Evolutionary conservation across 2,329 filamentous ascomycete species (phyloP), one percentile per base, ranked within the genome.

Genomic region (Parastagonospora nodorum): DNA sequence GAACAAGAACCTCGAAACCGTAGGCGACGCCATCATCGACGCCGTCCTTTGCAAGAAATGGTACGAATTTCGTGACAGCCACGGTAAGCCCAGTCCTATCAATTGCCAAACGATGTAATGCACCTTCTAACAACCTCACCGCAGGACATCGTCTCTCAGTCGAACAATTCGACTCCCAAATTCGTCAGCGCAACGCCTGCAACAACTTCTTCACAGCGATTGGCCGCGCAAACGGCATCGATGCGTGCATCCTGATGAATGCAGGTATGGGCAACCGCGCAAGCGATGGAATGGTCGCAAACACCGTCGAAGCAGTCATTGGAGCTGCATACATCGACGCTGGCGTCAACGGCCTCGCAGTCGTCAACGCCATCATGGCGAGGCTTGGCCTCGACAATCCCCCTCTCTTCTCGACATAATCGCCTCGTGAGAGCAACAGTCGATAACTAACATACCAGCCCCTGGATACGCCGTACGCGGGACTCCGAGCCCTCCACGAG

Each of bases 281-380:
- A 5, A 62, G 63, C 1, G 19, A 40, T 0, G 51, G 45, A 1
- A 57, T 64, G 12, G 68, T 71, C 57, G 68, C 71, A 1, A 63
- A 55, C 4, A 64, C 68, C 0, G 48, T 75, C 1, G 65, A 73
- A 45, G 72, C 72, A 11, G 48, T 75, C n/a, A 33, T 74, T n/a
- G 72, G 69, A 2, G 73, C 70, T 7, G 64, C 68, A 8, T 68
- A 57, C 19, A 29, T 64, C 2, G 73, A 75, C 37, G 65, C 60
- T 27, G 53, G 57, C 2, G 42, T 8, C 35, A 16, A 42, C n/a
- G 14, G n/a, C 10, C 29, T 58, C n/a, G 43, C 30, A 4, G 54
- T 56, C 9, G 42, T 48, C 4, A 15, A 35, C 2, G 15, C 15
- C 6, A 43, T 63, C 19, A 53, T 60, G 47, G 9, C 29, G 5